Evolutionary conservation across 2,329 filamentous ascomycete genomes (phyloP), one percentile per base, ranked within the genome.

Genomic region (Teratosphaeria epicoccoides): DNA sequence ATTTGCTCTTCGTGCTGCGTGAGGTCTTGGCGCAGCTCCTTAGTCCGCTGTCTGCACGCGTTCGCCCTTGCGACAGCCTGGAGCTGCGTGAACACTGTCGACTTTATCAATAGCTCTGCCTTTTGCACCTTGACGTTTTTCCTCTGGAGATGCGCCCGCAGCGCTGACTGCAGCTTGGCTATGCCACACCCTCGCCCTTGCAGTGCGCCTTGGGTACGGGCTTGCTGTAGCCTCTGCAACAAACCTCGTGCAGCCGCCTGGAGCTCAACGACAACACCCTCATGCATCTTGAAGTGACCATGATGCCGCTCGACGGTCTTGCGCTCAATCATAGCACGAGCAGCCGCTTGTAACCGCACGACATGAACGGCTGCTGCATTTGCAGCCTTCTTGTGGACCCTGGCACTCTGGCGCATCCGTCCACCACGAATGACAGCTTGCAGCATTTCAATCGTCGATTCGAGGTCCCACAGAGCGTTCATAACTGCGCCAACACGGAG

Each of bases 391-490:
- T 89, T 77, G 61, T 84, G 77, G 63, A 70, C 62, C 43, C 66
- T 67, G 2, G 73, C 64, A 6, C 67, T 63, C 20, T 66, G 59
- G 53, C 76, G 68, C 52, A 71, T 63, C 17, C 75, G 57, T 11
- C 70, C 69, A 52, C 74, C 76, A 56, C 74, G 69, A 45, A 83
- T 75, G 43, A 84, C 82, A 11, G 90, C 82, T 68, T 98, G 93
- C 6, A 98, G 74, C 47, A 94, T 84, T 46, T 88, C 71, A 20
- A 98, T 70, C 66, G 78, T 75, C 23, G 84, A 77, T 68, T 98
- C 93, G 12, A 80, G 77, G 56, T 93, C 85, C 93, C 93, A 98
- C 2, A 98, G 77, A 25, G 79, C 70, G 61, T 95, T 85, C 91
- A 98, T 97, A 53, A 82, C 78, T 45, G 85, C 76, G 6, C 87